Evolutionary conservation across 352 stramenopile genomes (phyloP), one percentile per base, ranked within the genome.

Genomic region (Pythium dissotocum): DNA sequence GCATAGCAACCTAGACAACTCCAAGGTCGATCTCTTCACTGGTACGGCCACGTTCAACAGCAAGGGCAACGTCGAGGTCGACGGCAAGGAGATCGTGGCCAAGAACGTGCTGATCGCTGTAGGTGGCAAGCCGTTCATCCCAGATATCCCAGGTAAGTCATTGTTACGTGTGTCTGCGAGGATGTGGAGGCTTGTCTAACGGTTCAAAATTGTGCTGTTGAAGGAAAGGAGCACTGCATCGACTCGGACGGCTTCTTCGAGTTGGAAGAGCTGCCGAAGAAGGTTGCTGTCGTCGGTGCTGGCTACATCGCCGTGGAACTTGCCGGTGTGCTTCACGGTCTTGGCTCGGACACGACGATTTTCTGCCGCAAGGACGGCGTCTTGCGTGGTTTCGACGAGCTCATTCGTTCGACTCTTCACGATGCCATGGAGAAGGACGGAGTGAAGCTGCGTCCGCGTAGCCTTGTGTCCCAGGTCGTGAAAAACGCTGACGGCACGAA

Each of bases 271-370:
- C 74, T 93, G 68, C 98, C 98, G 1, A 83, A 91, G 54, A 97
- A 96, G 61, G 95, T 97, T 14, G 94, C 98, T 1, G 95, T 99
- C 7, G 85, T 99, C 9, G 98, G 98, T 49, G 97, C 94, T 7
- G 98, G 98, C 13, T 99, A 99, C 82, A 99, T 99, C 76, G 97
- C 95, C 21, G 94, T 99, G 2, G 97, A 99, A 86, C 75, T 99
- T 36, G 97, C 97, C 4, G 95, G 85, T 54, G 81, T 99, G 56
- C 92, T 99, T 53, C 93, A 98, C 68, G 80, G 80, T 21, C 77
- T 99, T 18, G 95, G 97, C 36, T 90, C 79, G 18, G 92, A 99
- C 58, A 97, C 95, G 35, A 88, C 80, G 30, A 72, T 98, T 30
- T 96, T 97, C 73, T 97, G 90, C 73, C 89, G 95, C 52, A 83